Base-by-base conservation (phyloP, 1,139 yeast species). In the Magnusiomyces ingens region DNA sequence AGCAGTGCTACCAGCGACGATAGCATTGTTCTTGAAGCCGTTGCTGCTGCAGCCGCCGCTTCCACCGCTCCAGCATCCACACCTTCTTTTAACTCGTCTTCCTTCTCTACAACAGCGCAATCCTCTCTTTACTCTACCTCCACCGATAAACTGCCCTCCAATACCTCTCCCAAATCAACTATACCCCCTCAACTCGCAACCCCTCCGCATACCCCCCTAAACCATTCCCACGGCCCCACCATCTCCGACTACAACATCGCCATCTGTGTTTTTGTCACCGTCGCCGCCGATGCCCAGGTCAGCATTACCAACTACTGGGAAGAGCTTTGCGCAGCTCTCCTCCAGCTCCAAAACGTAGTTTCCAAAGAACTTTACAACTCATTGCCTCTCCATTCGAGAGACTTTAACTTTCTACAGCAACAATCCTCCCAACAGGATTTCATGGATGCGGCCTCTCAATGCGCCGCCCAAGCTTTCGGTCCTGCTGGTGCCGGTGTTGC, bases 251-350 rank as follows among this genome's bases (percentile, higher is more conserved):
- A 52, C 29, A 49, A 44, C 45, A 57, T 47, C 40, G 67, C 62
- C 3, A 57, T 64, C 35, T 62, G 67, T 51, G 53, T 63, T 12
- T 57, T 57, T 40, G 55, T 64, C 50, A 56, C 60, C 13, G 49
- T 59, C 3, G 61, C 58, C 22, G 52, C 43, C 15, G 52, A 50
- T 43, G 29, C 58, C 13, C 58, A 59, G n/a, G 59, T 59, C 26
- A 44, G 55, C 1, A 52, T 64, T n/a, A 58, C 61, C 2, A 57
- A 56, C 45, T 64, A 64, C 53, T 64, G 67, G 67, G 61, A 59
- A 21, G 66, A 64, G 51, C 58, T 64, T 4, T 54, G 61, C 5
- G 50, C 54, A 22, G 66, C 66, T 3, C 48, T 63, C 48, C 50
- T 59, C 5, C 65, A 63, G 38, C 56, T 64, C 17, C 65, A 64